A percentile compares a stretch with the other conserved stretches of the same genome.
phyloP scores from a whole-genome alignment of 345 rosid species.

The Eucalyptus globulus region DNA sequence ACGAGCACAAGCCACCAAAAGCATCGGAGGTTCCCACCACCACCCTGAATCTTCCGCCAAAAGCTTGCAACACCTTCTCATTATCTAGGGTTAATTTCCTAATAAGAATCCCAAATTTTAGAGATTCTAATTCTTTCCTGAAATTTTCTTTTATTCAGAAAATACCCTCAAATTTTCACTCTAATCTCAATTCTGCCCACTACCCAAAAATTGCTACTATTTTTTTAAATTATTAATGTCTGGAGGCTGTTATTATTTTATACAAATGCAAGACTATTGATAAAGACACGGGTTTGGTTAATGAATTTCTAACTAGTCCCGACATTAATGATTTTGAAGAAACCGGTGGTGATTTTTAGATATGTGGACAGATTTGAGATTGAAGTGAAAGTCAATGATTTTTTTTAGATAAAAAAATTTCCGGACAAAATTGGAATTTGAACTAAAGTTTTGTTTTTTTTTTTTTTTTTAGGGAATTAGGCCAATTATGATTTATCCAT shows the following conservation, averaged over 20 bases:
- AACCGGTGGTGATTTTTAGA: accelerated
- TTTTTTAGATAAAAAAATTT: background rate
- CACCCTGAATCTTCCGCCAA: background rate
- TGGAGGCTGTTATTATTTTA: background rate
- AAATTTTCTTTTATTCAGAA: background rate
- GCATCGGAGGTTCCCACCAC: background rate
- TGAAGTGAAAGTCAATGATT: background rate
- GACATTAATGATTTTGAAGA: background rate
- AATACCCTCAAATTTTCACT: background rate
- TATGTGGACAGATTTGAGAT: background rate
- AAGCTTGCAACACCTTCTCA: background rate
- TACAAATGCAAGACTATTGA: accelerated
- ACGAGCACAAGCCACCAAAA: background rate
- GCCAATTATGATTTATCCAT: background rate
- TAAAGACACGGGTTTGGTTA: accelerated
- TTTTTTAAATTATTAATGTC: accelerated
- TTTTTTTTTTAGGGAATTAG: background rate
- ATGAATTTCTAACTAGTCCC: background rate
- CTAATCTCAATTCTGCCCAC: background rate
- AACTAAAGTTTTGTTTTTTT: too few species aligned
- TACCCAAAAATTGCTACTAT: background rate
- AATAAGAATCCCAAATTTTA: background rate
- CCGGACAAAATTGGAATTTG: background rate
- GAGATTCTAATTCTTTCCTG: background rate
- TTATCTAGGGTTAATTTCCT: background rate